Base-by-base conservation (phyloP, 495 filamentous ascomycete species). In the Penicillium nucicola region DNA sequence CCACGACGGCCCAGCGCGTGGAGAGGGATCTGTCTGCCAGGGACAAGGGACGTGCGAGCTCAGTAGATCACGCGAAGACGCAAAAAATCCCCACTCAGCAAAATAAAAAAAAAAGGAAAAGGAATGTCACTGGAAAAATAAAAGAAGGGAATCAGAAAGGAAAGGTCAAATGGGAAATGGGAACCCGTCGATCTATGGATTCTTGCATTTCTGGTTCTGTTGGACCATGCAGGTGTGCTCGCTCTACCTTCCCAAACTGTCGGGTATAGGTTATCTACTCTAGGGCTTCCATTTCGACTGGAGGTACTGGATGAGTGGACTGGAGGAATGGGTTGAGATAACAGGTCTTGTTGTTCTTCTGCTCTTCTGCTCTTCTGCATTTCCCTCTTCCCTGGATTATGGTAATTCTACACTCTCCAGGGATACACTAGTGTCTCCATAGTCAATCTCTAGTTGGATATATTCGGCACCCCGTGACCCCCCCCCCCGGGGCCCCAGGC, bases 101-200 rank as follows among this genome's bases (percentile, higher is more conserved):
- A 32, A 40, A n/a, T n/a, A n/a, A n/a, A n/a, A n/a, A n/a, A n/a
- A n/a, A n/a, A n/a, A n/a, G n/a, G n/a, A n/a, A 31, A 7, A 31
- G 22, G 52, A 57, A 63, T 59, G 57, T 53, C 5, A 28, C 25
- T 65, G 59, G 53, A 60, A 55, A 32, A 50, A 51, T 50, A 56
- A 52, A 20, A 58, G 35, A 49, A 55, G 46, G 39, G 38, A 50
- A 53, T 52, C 32, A 36, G 45, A 53, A 23, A 31, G 34, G 18
- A 22, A 36, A 49, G 41, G 53, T 17, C 9, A 51, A 33, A 53
- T 48, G n/a, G 3, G 20, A 51, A 33, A 53, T 48, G n/a, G 3
- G 20, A 19, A 39, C 9, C n/a, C 10, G 46, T 13, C 23, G 46
- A 48, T 48, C 36, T 33, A 48, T 31, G 42, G 45, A 48, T 61